These are phyloP conservation scores for Sechiopsis laciniata DNA, from an alignment of 306 rosid species.

Conservation along the genomic window DNA sequence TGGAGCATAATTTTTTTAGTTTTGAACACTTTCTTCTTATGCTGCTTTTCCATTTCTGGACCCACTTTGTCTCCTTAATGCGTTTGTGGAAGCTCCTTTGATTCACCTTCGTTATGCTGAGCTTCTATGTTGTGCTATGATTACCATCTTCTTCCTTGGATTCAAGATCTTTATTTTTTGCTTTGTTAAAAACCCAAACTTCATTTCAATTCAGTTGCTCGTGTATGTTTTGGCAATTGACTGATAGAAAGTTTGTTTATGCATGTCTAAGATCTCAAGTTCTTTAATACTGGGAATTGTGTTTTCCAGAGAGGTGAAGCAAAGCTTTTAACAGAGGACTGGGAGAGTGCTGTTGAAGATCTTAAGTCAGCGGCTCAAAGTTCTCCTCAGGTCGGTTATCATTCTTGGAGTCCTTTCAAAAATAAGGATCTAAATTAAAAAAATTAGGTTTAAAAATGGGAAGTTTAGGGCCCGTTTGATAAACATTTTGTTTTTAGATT, in stretches of 20 bases:
- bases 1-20: too few relatives aligned
- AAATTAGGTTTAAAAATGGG: neutral
- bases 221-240: neutral
- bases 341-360: slow-evolving; percentile 98
- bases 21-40: neutral
- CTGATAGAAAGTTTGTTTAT: neutral
- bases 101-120: slow-evolving; percentile 1
- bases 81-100: neutral
- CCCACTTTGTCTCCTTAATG: too few relatives aligned
- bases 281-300: slow-evolving; percentile 21
- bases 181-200: neutral
- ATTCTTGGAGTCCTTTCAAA: too few relatives aligned
- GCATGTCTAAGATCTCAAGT: neutral
- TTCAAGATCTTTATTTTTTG: neutral
- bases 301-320: slow-evolving; percentile 88
- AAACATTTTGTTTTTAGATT: too few relatives aligned
- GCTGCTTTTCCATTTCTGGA: too few relatives aligned
- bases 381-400: slow-evolving; percentile 70
- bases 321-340: slow-evolving; percentile 83
- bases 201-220: neutral
- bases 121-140: neutral
- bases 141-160: neutral
- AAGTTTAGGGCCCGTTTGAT: neutral
- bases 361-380: slow-evolving; percentile 82
- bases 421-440: too few relatives aligned